phyloP scores from a whole-genome alignment of 441 rosid genomes.

The Gossypium lobatum region DNA sequence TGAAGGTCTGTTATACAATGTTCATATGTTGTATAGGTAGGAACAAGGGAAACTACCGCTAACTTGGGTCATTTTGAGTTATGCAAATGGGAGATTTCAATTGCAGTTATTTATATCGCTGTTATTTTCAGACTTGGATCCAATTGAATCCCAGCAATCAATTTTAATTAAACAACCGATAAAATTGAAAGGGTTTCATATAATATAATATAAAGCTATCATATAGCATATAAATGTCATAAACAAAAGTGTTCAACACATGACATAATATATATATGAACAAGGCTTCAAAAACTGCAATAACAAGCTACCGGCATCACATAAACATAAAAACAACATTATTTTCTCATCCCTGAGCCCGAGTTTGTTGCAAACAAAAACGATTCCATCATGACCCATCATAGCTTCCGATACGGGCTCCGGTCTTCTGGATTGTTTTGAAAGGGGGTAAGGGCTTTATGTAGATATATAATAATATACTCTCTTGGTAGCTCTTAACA shows the following conservation, averaged over 20 bases:
- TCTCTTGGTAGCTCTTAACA: neutral
- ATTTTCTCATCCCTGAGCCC: conserved; percentile 20
- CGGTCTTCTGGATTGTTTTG: conserved; percentile 25
- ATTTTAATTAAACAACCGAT: neutral
- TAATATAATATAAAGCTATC: neutral
- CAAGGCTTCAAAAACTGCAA: neutral
- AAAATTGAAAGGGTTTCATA: neutral
- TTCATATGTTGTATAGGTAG: neutral
- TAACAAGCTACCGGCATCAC: conserved; percentile 7
- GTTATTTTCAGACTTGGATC: neutral
- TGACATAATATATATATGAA: neutral
- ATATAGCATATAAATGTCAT: neutral
- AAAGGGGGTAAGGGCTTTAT: conserved; percentile 1
- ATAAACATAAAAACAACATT: conserved; percentile 9
- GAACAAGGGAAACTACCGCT: neutral
- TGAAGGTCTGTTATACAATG: neutral
- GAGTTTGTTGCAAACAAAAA: neutral
- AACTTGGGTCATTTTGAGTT: neutral
- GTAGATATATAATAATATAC: conserved; percentile 11
- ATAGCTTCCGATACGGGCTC: conserved; percentile 39
- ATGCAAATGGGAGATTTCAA: neutral
- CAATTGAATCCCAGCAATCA: neutral
- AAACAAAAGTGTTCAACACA: neutral
- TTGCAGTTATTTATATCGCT: neutral
- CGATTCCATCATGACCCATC: conserved; percentile 34